phyloP scores from a whole-genome alignment of 768 basidiomycete genomes.

The Mycena epipterygia region DNA sequence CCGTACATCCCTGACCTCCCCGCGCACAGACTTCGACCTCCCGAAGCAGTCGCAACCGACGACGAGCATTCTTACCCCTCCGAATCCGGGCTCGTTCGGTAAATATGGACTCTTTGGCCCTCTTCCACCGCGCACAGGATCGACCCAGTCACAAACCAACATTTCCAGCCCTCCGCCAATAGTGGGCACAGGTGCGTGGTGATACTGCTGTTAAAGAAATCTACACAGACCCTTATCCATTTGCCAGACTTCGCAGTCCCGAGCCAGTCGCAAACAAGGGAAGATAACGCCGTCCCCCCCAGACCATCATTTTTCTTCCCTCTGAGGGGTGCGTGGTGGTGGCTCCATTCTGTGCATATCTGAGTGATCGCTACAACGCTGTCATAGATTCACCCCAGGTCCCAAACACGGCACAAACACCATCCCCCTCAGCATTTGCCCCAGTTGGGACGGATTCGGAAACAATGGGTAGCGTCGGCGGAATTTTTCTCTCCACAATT shows the following conservation, averaged over 20 bases:
- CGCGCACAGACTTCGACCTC: too few relatives aligned
- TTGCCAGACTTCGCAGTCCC: slow-evolving; percentile 1
- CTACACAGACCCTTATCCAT: not conserved
- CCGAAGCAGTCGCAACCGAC: too few relatives aligned
- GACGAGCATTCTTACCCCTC: too few relatives aligned
- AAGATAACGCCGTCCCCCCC: too few relatives aligned
- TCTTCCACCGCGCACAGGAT: slow-evolving; percentile 9
- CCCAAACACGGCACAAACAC: not conserved
- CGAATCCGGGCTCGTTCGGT: too few relatives aligned
- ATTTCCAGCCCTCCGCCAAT: slow-evolving; percentile 9
- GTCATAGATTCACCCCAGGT: slow-evolving; percentile 1
- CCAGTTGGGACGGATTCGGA: not conserved
- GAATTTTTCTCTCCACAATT: slow-evolving; percentile 7
- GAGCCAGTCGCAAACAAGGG: slow-evolving; percentile 9
- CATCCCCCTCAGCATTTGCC: slow-evolving; percentile 6
- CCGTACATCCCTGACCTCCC: too few relatives aligned
- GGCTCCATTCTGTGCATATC: slow-evolving; percentile 5
- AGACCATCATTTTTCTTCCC: not conserved
- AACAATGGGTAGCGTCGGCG: too few relatives aligned
- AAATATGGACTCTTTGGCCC: not conserved
- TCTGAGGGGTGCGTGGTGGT: slow-evolving; percentile 8
- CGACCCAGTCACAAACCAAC: slow-evolving; percentile 6
- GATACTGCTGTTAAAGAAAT: slow-evolving; percentile 9
- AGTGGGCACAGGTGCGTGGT: slow-evolving; percentile 8
- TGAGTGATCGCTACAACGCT: not conserved